Evolutionary conservation across 331 rosid genomes (phyloP).

Genomic region (Malus hybrid): DNA sequence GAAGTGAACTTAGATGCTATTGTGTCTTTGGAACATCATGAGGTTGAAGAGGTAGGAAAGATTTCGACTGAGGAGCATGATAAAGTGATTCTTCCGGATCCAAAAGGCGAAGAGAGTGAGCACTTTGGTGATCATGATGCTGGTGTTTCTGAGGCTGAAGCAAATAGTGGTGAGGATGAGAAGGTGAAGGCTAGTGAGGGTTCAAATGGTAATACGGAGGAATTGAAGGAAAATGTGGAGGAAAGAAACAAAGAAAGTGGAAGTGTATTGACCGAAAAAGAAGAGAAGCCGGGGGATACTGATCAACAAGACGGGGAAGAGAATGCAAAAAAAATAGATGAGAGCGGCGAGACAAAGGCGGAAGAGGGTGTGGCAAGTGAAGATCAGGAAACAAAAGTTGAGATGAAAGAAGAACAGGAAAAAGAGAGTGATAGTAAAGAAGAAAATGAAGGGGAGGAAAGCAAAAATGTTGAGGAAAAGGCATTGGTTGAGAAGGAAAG

Average conservation of each 20-base stretch:
- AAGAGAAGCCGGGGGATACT: neutral
- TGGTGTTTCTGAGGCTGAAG: neutral
- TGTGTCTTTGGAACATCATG: slow-evolving; percentile 12
- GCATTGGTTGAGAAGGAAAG: slow-evolving; percentile 10
- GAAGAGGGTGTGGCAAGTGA: slow-evolving; percentile 1
- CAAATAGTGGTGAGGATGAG: slow-evolving; percentile 4
- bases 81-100: slow-evolving; percentile 5
- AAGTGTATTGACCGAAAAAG: neutral
- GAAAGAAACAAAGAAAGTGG: neutral
- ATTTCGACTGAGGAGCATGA: slow-evolving; percentile 6
- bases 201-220: slow-evolving; percentile 13
- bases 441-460: neutral
- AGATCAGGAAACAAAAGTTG: neutral
- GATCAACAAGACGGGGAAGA: slow-evolving; percentile 14
- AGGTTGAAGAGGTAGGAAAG: slow-evolving; percentile 22
- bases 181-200: slow-evolving; percentile 6
- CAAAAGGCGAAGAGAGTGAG: slow-evolving; percentile 8
- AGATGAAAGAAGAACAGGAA: neutral
- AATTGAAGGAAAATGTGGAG: neutral
- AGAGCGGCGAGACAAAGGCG: neutral
- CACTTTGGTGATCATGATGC: neutral
- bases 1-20: slow-evolving; percentile 18
- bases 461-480: neutral
- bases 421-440: neutral
- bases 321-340: slow-evolving; percentile 6